These are phyloP conservation scores for Hypoxylon sp. DNA, from an alignment of 2,329 filamentous ascomycete species.

Conservation along the genomic window DNA sequence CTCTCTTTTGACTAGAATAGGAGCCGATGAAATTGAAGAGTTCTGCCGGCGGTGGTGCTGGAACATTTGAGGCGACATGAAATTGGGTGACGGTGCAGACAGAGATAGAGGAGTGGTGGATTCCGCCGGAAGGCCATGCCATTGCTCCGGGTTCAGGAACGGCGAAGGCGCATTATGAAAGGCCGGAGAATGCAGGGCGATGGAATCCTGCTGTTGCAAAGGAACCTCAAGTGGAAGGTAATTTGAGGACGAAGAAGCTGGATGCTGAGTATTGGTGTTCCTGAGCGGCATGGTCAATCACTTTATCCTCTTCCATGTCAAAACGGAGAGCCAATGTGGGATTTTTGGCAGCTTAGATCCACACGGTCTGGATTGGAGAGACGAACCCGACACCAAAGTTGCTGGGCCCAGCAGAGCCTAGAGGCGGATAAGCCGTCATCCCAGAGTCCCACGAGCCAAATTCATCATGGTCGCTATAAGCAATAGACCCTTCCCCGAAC, in stretches of 20 bases:
- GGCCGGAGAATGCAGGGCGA: constrained; percentile 56
- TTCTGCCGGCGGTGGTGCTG: constrained; percentile 56
- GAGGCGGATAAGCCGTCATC: constrained; percentile 63
- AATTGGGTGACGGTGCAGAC: constrained; percentile 55
- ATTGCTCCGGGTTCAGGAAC: constrained; percentile 61
- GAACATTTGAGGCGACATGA: constrained; percentile 56
- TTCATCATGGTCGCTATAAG: constrained; percentile 75
- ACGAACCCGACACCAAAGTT: constrained; percentile 72
- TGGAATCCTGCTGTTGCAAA: constrained; percentile 47
- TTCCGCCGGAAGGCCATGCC: constrained; percentile 59
- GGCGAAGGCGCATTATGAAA: constrained; percentile 61
- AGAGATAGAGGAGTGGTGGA: constrained; percentile 55
- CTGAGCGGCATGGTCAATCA: constrained; percentile 71
- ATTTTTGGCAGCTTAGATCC: constrained; percentile 66
- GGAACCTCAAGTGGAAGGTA: constrained; percentile 63
- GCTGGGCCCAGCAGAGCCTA: constrained; percentile 59
- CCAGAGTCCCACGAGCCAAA: constrained; percentile 64
- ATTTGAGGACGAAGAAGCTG: constrained; percentile 60
- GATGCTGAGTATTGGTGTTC: constrained; percentile 57
- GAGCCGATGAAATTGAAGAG: constrained; percentile 55
- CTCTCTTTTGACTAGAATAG: constrained; percentile 56
- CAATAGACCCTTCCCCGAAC: constrained; percentile 71
- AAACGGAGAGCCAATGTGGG: constrained; percentile 59
- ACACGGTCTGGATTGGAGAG: constrained; percentile 73
- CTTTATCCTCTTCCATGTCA: constrained; percentile 58